Evolutionary conservation across 805 yeast species (phyloP).

Genomic region (Lipomyces japonicus): DNA sequence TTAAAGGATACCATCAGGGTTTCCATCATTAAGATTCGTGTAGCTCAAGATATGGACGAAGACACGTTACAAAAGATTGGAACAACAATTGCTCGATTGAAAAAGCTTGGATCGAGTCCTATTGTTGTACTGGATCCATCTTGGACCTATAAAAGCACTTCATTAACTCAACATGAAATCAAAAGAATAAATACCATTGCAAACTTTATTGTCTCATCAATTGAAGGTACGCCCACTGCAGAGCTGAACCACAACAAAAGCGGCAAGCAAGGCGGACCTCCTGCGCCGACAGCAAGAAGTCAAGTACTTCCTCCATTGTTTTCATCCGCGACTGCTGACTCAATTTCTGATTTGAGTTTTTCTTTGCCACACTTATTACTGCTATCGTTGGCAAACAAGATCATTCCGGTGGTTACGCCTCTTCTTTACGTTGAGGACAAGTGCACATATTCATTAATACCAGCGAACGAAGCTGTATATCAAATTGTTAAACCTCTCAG

Average conservation of each 20-base stretch:
- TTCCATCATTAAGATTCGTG: conserved; percentile 54
- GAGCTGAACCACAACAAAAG: not conserved
- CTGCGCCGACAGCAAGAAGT: conserved; percentile 2
- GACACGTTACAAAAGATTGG: conserved; percentile 48
- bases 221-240: conserved; percentile 14
- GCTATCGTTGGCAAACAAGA: conserved; percentile 45
- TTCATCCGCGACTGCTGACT: conserved; percentile 1
- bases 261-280: not conserved
- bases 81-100: conserved; percentile 52
- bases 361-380: conserved; percentile 34
- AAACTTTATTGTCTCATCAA: not conserved
- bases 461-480: conserved; percentile 43
- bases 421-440: conserved; percentile 57
- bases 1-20: conserved; percentile 41
- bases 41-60: conserved; percentile 38
- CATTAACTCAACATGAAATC: not conserved
- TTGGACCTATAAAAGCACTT: not conserved
- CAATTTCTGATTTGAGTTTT: conserved; percentile 2
- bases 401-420: conserved; percentile 57
- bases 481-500: conserved; percentile 41
- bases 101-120: conserved; percentile 69
- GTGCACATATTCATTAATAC: conserved; percentile 40
- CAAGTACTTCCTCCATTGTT: conserved; percentile 17
- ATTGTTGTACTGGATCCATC: conserved; percentile 55
- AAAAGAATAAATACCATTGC: not conserved